Evolutionary conservation across 176 grass and related monocot species (phyloP).

Genomic region (Phoenix roebelenii): DNA sequence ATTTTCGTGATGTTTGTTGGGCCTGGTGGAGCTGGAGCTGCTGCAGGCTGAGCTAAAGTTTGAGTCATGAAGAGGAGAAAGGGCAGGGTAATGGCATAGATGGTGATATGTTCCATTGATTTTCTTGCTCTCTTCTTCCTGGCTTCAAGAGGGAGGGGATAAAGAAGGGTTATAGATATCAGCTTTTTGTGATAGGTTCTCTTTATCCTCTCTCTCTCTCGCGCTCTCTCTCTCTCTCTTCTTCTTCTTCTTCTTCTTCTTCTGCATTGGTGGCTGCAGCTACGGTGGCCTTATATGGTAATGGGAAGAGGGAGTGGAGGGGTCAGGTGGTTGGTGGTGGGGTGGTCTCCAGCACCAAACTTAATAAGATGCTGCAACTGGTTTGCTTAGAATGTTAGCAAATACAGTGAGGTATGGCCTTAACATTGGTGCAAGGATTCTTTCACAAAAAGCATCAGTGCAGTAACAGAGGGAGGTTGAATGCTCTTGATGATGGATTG

Average conservation of each 20-base stretch:
- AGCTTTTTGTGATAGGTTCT: too few species aligned
- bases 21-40: slow-evolving; percentile 30
- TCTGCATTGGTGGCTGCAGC: slow-evolving; percentile 1
- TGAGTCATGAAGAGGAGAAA: slow-evolving; percentile 7
- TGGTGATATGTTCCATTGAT: slow-evolving; percentile 13
- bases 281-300: not conserved
- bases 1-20: slow-evolving; percentile 69
- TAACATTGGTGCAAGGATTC: slow-evolving; percentile 7
- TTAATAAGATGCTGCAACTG: slow-evolving; percentile 27
- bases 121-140: not conserved
- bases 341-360: slow-evolving; percentile 33
- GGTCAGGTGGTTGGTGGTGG: slow-evolving; percentile 16
- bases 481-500: slow-evolving; percentile 7
- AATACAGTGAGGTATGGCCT: slow-evolving; percentile 22
- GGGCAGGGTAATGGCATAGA: slow-evolving; percentile 6
- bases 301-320: slow-evolving; percentile 11
- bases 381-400: slow-evolving; percentile 34
- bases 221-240: not conserved
- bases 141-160: too few species aligned
- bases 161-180: too few species aligned
- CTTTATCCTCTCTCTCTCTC: too few species aligned
- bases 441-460: not conserved
- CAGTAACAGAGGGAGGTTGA: not conserved
- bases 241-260: not conserved
- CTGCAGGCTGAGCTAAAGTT: slow-evolving; percentile 21